Evolutionary conservation across 2,329 filamentous ascomycete species (phyloP), one percentile per base, ranked within the genome.

Genomic region (Trichoderma afroharzianum): DNA sequence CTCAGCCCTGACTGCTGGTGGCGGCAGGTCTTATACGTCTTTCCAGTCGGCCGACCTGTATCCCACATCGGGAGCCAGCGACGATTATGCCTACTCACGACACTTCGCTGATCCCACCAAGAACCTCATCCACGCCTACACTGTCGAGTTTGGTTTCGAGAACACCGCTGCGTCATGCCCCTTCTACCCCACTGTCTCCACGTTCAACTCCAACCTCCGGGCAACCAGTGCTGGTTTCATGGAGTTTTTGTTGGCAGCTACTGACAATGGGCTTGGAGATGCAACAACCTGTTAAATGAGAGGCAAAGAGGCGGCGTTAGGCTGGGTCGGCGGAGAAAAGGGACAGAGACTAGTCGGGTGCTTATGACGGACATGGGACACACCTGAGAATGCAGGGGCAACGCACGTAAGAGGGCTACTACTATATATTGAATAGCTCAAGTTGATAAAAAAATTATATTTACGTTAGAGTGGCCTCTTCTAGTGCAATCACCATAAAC

Each of bases 221-320:
- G 50, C 84, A 86, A 77, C 82, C 14, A 80, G 78, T 3, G 81
- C 82, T 5, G 85, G 82, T 0, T 81, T 87, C 75, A 87, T 87
- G 79, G 85, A 88, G 76, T 77, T 86, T 63, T 74, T 83, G 32
- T 71, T 82, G 36, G 73, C 73, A 26, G 80, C 64, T 24, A 68
- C 24, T 8, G 53, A 59, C n/a, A 15, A 32, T 28, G 64, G 64
- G 3, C 36, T 68, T 32, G 64, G 64, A 18, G 64, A 68, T 47
- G 64, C 64, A 28, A 59, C 64, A 14, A 47, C 53, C 1, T 68
- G 64, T 59, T 68, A 50, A 47, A 18, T 12, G 7, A 32, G 43
- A 50, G 43, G 43, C 43, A 50, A 50, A 21, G 0, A 8, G 1
- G 43, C 43, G 43, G 43, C n/a, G 43, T 50, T 50, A 24, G 43